Conservation (phyloP, 2,329 filamentous ascomycete species). For the Aschersonia sp. region DNA sequence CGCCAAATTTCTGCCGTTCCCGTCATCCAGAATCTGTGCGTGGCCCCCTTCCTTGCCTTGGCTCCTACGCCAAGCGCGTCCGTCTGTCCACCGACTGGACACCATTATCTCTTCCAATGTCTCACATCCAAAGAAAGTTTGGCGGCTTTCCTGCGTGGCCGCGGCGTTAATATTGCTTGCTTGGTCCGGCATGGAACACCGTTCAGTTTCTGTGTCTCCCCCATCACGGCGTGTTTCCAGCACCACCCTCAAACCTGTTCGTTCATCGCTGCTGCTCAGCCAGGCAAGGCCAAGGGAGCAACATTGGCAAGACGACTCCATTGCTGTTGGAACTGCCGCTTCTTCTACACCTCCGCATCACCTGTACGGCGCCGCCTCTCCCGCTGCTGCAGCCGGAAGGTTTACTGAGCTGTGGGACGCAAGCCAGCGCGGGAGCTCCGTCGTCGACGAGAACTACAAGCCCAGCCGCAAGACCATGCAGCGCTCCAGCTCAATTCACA, state of each 20-base stretch:
- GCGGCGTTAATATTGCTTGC: no score
- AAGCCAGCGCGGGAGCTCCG: constrained; percentile 50
- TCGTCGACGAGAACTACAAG: constrained; percentile 31
- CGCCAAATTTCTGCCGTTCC: not conserved
- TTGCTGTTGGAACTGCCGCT: not conserved
- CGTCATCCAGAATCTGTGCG: not conserved
- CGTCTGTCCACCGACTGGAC: not conserved
- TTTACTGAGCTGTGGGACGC: constrained; percentile 63
- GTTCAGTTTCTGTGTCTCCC: not conserved
- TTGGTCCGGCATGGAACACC: not conserved
- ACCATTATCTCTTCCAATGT: not conserved
- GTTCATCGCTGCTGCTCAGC: no score
- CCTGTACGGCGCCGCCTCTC: not conserved
- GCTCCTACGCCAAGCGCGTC: not conserved
- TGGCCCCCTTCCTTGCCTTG: not conserved
- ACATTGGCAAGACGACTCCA: no score
- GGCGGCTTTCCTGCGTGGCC: no score
- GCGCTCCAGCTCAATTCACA: constrained; percentile 46
- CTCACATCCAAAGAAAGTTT: not conserved
- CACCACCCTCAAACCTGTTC: no score
- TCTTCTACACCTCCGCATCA: not conserved
- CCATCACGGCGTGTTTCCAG: no score
- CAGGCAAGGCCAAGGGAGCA: no score
- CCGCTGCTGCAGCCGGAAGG: constrained; percentile 21
- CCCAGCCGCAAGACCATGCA: constrained; percentile 26